phyloP scores from a whole-genome alignment of 768 basidiomycete species.

The Piloderma croceum region DNA sequence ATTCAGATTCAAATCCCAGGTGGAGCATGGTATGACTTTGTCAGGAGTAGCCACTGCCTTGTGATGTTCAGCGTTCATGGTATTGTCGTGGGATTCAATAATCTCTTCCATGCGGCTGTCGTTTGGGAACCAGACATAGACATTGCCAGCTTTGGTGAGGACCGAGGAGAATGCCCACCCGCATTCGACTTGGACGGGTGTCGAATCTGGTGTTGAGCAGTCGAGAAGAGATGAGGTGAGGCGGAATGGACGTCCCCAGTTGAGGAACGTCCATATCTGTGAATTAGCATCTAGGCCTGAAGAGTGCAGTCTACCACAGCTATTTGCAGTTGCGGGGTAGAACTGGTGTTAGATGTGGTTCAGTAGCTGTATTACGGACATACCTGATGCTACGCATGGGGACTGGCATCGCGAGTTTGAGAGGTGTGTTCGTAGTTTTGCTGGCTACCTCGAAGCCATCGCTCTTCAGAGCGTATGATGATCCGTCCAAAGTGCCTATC shows the following conservation, averaged over 20 bases:
- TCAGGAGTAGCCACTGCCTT: conserved; percentile 29
- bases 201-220: conserved; percentile 39
- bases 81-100: conserved; percentile 34
- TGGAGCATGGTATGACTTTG: conserved; percentile 50
- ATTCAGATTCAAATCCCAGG: conserved; percentile 51
- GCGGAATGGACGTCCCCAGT: conserved; percentile 75
- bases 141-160: conserved; percentile 65
- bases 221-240: conserved; percentile 38
- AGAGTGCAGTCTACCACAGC: conserved; percentile 75
- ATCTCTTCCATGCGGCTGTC: conserved; percentile 35
- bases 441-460: conserved; percentile 55
- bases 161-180: conserved; percentile 79
- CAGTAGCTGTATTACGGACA: conserved; percentile 8
- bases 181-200: conserved; percentile 55
- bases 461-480: conserved; percentile 29
- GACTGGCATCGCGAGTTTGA: conserved; percentile 53
- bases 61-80: conserved; percentile 41
- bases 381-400: conserved; percentile 65
- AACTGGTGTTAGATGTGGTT: not conserved
- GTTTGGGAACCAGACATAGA: conserved; percentile 73
- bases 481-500: conserved; percentile 58
- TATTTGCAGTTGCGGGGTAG: conserved; percentile 23
- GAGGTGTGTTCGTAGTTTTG: conserved; percentile 47
- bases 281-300: conserved; percentile 54
- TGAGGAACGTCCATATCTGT: conserved; percentile 68